Percentiles rank a stretch among this genome's conserved stretches.
Evolutionary conservation across 139 green algal genomes (phyloP).

Genomic region (Chlorella sp.): DNA sequence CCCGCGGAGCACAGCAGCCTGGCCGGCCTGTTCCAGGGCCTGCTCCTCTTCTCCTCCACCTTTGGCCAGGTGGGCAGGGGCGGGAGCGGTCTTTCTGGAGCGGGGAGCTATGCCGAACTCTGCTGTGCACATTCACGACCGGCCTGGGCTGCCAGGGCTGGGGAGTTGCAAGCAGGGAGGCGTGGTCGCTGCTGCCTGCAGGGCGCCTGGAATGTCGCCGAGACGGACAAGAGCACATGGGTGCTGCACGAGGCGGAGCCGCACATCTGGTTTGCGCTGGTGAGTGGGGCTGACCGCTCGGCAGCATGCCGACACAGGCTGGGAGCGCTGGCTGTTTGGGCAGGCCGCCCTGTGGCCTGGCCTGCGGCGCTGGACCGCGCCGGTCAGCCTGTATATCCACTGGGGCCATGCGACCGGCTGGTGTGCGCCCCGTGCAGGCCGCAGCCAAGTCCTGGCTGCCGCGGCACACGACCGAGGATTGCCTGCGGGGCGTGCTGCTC

Average conservation of each 20-base stretch:
- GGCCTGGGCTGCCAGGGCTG: too few species aligned
- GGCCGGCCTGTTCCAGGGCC: conserved; percentile 43
- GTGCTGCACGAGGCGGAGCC: conserved; percentile 31
- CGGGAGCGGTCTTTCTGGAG: too few species aligned
- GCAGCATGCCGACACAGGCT: too few species aligned
- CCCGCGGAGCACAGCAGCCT: conserved; percentile 24
- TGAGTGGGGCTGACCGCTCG: not conserved
- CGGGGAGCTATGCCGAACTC: too few species aligned
- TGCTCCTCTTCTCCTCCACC: conserved; percentile 38
- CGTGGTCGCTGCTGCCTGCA: too few species aligned
- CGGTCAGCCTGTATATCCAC: too few species aligned
- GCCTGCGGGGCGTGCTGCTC: conserved; percentile 26
- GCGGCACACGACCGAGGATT: conserved; percentile 12
- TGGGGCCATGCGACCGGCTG: too few species aligned
- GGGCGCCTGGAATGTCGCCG: conserved; percentile 19
- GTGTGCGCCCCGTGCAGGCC: not conserved
- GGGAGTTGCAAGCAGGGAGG: too few species aligned
- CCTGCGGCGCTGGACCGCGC: not conserved
- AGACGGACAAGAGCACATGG: conserved; percentile 39
- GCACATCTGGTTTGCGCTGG: conserved; percentile 37
- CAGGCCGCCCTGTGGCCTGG: not conserved
- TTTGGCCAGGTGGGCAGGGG: conserved; percentile 27
- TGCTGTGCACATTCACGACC: too few species aligned
- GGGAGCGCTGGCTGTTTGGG: not conserved
- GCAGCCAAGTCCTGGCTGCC: conserved; percentile 22